Base-by-base conservation (phyloP, 352 stramenopile genomes). In the Globisporangium carolinianum region DNA sequence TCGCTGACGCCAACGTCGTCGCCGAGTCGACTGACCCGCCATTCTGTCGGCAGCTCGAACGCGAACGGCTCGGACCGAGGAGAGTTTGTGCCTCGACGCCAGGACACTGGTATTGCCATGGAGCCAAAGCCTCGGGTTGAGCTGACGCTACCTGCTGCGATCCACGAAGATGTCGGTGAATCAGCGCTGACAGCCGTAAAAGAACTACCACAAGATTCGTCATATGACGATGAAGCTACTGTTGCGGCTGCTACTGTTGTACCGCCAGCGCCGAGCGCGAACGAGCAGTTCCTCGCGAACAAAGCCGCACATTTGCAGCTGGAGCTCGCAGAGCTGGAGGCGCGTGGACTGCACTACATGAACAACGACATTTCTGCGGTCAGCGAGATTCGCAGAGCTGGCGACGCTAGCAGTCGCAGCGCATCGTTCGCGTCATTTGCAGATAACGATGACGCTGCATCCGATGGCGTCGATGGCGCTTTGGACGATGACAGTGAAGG, bases 241-340 rank as follows among this genome's bases (percentile, higher is more conserved):
- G 24, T 32, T 32, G 2, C 24, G 24, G 24, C 24, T 32, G 24
- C 24, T 32, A 32, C 24, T 32, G 24, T 3, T 32, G 24, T 32
- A 32, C 24, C 1, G 6, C 10, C 47, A 17, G 3, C 24, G 3
- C 10, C 37, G 36, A 73, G 43, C 36, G 51, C 63, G 17, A 77
- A 72, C 42, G 72, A 83, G 14, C 49, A 69, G 38, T 58, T 53
- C 1, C 58, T 82, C 36, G 59, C 68, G 38, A 65, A 62, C 0
- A 65, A 82, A 46, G 53, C 79, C 15, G 62, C 52, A 39, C 59
- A 65, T 6, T 39, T 84, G 38, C 61, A 61, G 5, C 66, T 69
- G 45, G 70, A 75, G 15, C 47, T 84, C 4, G 63, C 17, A 8
- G 59, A 54, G 3, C 14, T 61, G n/a, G 51, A 61, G 47, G 39